These are phyloP conservation scores for Endogone sp. DNA, from an alignment of 192 early-diverging fungal genomes.

Conservation along the genomic window DNA sequence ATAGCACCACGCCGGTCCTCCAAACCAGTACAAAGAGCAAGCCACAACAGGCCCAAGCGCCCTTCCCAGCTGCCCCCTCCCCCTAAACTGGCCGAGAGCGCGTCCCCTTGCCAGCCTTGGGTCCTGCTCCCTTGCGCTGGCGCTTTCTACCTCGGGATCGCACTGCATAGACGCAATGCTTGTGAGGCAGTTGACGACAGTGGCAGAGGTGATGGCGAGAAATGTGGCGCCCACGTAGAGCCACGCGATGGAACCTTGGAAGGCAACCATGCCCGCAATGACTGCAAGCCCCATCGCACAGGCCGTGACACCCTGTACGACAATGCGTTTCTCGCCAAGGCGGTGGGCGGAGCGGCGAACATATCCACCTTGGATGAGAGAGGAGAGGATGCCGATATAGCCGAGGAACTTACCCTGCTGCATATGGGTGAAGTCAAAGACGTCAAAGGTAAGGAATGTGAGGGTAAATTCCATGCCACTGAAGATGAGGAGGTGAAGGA, in stretches of 20 bases:
- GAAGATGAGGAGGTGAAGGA: slow-evolving; percentile 87
- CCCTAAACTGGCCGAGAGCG: slow-evolving; percentile 81
- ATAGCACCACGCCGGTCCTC: slow-evolving; percentile 62
- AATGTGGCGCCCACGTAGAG: slow-evolving; percentile 64
- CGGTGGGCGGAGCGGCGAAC: slow-evolving; percentile 70
- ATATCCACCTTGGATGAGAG: slow-evolving; percentile 91
- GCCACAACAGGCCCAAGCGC: slow-evolving; percentile 84
- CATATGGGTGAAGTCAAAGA: slow-evolving; percentile 80
- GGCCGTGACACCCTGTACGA: slow-evolving; percentile 71
- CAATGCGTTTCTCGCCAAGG: slow-evolving; percentile 66
- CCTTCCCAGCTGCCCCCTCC: slow-evolving; percentile 88
- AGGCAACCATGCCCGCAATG: slow-evolving; percentile 41
- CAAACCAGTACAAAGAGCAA: slow-evolving; percentile 84
- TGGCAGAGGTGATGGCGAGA: slow-evolving; percentile 89
- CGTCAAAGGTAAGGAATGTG: slow-evolving; percentile 93
- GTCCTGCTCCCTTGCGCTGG: slow-evolving; percentile 16
- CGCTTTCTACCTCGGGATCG: slow-evolving; percentile 24
- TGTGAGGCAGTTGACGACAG: slow-evolving; percentile 91
- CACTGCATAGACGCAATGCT: slow-evolving; percentile 65
- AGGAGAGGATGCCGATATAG: slow-evolving; percentile 82
- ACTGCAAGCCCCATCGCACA: slow-evolving; percentile 63
- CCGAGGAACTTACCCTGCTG: slow-evolving; percentile 88
- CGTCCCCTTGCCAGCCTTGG: slow-evolving; percentile 54
- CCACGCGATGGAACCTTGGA: neutral
- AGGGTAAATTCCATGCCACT: slow-evolving; percentile 99